Conservation (phyloP, 768 basidiomycete genomes). For the Tricholoma terreum region DNA sequence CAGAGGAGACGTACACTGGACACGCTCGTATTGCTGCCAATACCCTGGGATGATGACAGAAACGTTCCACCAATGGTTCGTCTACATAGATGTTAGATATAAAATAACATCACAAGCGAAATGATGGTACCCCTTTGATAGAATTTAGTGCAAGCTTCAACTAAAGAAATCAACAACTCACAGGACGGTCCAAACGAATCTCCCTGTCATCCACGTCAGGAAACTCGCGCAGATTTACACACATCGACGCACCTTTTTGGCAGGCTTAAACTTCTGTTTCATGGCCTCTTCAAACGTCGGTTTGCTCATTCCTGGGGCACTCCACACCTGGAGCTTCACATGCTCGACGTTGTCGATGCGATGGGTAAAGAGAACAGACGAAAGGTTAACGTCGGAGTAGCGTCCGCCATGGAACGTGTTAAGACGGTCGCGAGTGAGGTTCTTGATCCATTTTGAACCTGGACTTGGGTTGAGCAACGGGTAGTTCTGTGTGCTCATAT, state of each 20-base stretch:
- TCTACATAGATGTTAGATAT: conserved; percentile 37
- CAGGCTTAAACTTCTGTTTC: conserved; percentile 73
- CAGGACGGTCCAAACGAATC: conserved; percentile 92
- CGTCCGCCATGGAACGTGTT: conserved; percentile 74
- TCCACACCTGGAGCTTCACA: conserved; percentile 87
- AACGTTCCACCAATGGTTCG: conserved; percentile 97
- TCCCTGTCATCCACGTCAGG: conserved; percentile 38
- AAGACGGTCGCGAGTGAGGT: conserved; percentile 57
- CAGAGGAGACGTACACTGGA: conserved; percentile 60
- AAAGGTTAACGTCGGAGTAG: conserved; percentile 77
- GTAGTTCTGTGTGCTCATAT: conserved; percentile 31
- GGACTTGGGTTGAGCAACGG: conserved; percentile 55
- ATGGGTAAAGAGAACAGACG: conserved; percentile 72
- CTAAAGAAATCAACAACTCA: conserved; percentile 37
- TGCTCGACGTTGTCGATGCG: conserved; percentile 61
- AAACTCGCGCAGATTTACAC: neutral
- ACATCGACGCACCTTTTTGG: conserved; percentile 56
- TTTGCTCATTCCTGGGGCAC: conserved; percentile 82
- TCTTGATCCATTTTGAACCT: conserved; percentile 83
- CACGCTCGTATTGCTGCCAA: conserved; percentile 81
- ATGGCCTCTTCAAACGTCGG: conserved; percentile 88
- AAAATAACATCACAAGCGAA: neutral
- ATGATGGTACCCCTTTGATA: conserved; percentile 44
- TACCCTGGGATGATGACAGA: conserved; percentile 72
- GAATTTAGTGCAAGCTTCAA: neutral